Base-by-base conservation (phyloP, 805 yeast genomes). In the Candida nonsorbophila region DNA sequence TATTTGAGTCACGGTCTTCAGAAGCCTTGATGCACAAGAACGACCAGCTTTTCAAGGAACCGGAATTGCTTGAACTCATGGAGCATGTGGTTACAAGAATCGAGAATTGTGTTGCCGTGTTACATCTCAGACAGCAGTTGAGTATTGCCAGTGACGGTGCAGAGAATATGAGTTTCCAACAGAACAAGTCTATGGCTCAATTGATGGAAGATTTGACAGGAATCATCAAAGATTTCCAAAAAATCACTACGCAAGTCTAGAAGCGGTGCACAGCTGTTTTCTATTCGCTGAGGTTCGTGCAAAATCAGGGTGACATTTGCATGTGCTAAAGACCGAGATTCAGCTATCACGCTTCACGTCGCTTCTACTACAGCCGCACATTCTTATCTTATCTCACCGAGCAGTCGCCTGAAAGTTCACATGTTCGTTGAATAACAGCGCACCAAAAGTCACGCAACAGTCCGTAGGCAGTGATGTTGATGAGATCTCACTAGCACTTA, bases 81-180 rank as follows among this genome's bases (percentile, higher is more conserved):
- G 85, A 79, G 34, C 82, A 77, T 40, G 55, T 79, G 16, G 72
- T 81, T 9, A 74, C 87, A 0, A 67, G 94, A 49, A 61, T 84
- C 22, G 94, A 84, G 47, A 69, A 74, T 30, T 63, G 74, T 35
- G 72, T 74, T 10, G 51, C 58, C 7, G 38, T 49, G 2, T 37
- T 64, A 12, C 49, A 46, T 28, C 30, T 63, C 31, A 44, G 69
- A 25, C 68, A 62, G 32, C 51, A 54, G 24, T 12, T 58, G 36
- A 47, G 49, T 26, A n/a, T n/a, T n/a, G 7, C 22, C 1, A 22
- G 37, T 3, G 33, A 38, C 6, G 62, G 63, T 0, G 38, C 40
- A 5, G 29, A 38, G 7, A 24, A 29, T 10, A 19, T 36, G 14
- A n/a, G n/a, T n/a, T n/a, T n/a, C n/a, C 34, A 24, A 23, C 22